Evolutionary conservation across 148 eudicot species (phyloP), one percentile per base, ranked within the genome.

Genomic region (Cornus controversa): DNA sequence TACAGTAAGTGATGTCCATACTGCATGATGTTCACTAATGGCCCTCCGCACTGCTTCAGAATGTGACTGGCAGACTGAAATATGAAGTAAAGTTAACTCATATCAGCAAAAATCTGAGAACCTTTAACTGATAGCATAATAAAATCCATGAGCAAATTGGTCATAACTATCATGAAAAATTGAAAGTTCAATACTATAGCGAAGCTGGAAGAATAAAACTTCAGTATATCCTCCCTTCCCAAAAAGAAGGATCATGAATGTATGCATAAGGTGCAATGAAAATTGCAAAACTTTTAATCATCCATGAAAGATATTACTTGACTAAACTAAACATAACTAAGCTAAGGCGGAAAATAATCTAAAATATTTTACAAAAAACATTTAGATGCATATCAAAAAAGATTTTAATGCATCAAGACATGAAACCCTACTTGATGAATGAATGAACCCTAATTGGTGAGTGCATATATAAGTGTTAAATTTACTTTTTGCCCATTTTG

Each of bases 41-140:
- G 98, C 91, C 75, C 75, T 89, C 75, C 71, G 85, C 76, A 93
- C 90, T 37, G 82, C 84, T 85, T 88, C 88, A 69, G 88, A 87
- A 71, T 89, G 83, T 42, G 90, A 77, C 60, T 86, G 88, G 71
- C 75, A 71, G 81, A 91, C 99, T 96, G 93, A 67, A 26, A 77
- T 72, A 77, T 80, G 71, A 72, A 78, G 66, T 47, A 70, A 57
- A 73, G 65, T 36, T 37, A 67, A 47, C 15, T 72, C 66, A 40
- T 9, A 73, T 64, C 24, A 73, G 24, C 54, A 71, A 77, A 27
- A 54, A 70, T 58, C 71, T 11, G 34, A 80, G 74, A 40, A 60
- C 57, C 70, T 40, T 40, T 6, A 36, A 58, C 5, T 47, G 15
- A 50, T 50, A 50, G 15, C 18, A 50, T 50, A 13, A 50, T 3